Evolutionary conservation across 768 basidiomycete species (phyloP), one percentile per base, ranked within the genome.

Genomic region (Naganishia vaughanmartiniae): DNA sequence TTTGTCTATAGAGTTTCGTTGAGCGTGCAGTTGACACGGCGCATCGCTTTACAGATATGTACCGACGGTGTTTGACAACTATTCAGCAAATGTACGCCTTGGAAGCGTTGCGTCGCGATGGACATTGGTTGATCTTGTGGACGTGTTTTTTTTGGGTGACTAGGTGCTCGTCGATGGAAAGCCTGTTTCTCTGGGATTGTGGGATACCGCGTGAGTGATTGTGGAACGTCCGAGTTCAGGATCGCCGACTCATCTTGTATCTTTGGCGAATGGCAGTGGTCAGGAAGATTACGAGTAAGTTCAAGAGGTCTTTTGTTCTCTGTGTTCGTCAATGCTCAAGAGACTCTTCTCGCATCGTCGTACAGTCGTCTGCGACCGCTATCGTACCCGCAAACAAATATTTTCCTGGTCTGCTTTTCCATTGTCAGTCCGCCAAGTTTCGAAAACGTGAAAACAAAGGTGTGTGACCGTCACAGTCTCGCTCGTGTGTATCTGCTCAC

Each of bases 351-450:
- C 7, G 30, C 54, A 26, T 0, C 24, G 7, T 36, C 0, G 9
- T 36, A 24, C 33, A 81, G 79, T 55, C 79, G 79, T 54, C 74
- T 80, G 17, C 76, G 80, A 67, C 80, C 96, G 65, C 87, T 99
- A 76, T 95, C 92, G 73, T 99, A 99, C 84, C 96, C 96, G 30
- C 96, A 98, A 83, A 98, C 96, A 53, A 95, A 99, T 82, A 93
- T 99, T 70, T 99, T 95, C 76, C 89, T 95, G 75, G 91, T 95
- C 75, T 92, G 94, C 33, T 96, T 95, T 84, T 92, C 91, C 14
- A 84, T 94, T 79, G 92, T 95, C 84, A 94, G 93, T 77, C 93
- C 93, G 10, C 88, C 89, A 14, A 91, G 89, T 79, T 87, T 96
- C 30, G 91, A 86, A 51, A 97, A 97, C 76, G 91, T 96, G 65